phyloP scores from a whole-genome alignment of 768 basidiomycete species.

The Suillus luteus region DNA sequence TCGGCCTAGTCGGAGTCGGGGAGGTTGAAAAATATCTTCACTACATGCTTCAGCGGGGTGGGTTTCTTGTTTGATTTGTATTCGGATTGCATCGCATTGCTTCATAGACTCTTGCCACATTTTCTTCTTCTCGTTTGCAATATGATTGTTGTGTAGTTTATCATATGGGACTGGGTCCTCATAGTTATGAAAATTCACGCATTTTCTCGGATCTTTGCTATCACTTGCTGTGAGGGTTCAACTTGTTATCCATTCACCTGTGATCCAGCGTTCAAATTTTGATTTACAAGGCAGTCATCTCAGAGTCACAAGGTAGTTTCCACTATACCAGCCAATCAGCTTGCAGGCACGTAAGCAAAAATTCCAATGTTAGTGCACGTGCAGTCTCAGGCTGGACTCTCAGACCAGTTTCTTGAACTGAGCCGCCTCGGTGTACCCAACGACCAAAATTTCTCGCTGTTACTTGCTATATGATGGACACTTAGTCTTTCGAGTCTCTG shows the following conservation, averaged over 20 bases:
- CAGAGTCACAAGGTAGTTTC: not conserved
- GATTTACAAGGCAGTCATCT: not conserved
- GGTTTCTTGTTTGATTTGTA: not conserved
- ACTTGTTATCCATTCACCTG: not conserved
- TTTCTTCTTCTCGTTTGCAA: slow-evolving; percentile 1
- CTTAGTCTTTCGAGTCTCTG: not conserved
- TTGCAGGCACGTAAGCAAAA: not conserved
- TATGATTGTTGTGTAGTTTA: slow-evolving; percentile 11
- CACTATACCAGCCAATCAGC: not conserved
- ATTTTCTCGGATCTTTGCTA: not conserved
- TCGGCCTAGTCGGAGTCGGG: not conserved
- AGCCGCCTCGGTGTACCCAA: too few relatives aligned
- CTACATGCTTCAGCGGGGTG: not conserved
- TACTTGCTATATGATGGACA: not conserved
- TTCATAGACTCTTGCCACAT: slow-evolving; percentile 10
- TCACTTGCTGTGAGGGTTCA: not conserved
- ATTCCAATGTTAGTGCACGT: not conserved
- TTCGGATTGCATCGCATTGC: slow-evolving; percentile 9
- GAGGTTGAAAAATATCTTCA: slow-evolving; percentile 10
- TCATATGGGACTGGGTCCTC: slow-evolving; percentile 11
- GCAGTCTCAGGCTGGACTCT: too few relatives aligned
- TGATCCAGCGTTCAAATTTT: not conserved
- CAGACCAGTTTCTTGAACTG: too few relatives aligned
- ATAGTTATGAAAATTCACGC: not conserved
- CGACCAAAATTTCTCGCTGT: not conserved